A percentile compares a stretch with the other conserved stretches of the same genome.
These are phyloP conservation scores for Capniomyces stellatus DNA, from an alignment of 371 early-diverging fungal genomes.

Conservation along the genomic window DNA sequence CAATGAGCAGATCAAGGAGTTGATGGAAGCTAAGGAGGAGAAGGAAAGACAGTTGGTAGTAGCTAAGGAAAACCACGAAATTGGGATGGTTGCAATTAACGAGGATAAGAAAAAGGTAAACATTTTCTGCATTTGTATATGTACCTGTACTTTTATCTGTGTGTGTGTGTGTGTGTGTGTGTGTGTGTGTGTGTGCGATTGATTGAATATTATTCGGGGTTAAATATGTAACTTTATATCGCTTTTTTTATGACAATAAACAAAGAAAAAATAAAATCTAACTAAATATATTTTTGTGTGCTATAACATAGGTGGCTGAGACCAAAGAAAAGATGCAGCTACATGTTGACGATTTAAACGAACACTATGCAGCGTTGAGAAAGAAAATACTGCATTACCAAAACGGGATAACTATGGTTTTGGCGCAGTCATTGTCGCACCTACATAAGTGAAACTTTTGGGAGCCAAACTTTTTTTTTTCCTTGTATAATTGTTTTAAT, in stretches of 20 bases:
- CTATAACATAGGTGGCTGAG: background rate
- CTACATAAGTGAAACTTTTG: background rate
- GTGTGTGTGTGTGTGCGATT: too few species aligned
- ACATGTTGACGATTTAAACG: background rate
- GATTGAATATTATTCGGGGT: too few species aligned
- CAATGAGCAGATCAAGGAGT: background rate
- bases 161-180: too few species aligned
- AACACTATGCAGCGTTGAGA: background rate
- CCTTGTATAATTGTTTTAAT: too few species aligned
- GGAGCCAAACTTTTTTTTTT: too few species aligned
- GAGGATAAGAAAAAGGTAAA: too few species aligned
- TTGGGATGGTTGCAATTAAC: background rate
- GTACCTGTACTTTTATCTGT: too few species aligned
- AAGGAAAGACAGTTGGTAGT: background rate
- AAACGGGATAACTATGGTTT: background rate
- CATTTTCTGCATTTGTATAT: too few species aligned
- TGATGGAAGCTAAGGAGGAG: background rate
- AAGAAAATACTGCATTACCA: background rate
- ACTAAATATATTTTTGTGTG: too few species aligned
- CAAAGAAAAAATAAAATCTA: too few species aligned
- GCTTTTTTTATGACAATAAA: too few species aligned
- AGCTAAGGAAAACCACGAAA: background rate
- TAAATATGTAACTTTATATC: too few species aligned
- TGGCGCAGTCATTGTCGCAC: conserved; percentile 1
- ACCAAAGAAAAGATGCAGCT: background rate